Evolutionary conservation across 371 early-diverging fungal species (phyloP), one percentile per base, ranked within the genome.

Genomic region (Rhizomucor miehei): DNA sequence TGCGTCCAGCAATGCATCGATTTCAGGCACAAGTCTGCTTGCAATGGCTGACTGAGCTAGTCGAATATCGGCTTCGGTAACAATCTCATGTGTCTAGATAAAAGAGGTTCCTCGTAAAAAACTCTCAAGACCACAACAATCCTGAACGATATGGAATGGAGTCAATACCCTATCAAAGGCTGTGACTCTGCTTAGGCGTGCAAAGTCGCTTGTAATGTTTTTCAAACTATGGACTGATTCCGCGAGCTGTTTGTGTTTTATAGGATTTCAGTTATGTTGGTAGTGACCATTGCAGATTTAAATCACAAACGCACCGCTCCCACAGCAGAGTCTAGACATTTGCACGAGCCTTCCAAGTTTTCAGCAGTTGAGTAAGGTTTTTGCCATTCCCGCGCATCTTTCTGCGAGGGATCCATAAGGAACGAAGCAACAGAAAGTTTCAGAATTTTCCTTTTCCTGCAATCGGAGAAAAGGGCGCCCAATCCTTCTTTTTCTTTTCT

Each of bases 21-120:
- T 41, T n/a, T 57, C 45, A 10, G 51, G 57, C 6, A 39, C 43
- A 13, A 51, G 37, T 38, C 43, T 57, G 44, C 46, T 23, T 13
- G 23, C 34, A 4, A 57, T 23, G 9, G 37, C 57, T 1, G 14
- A 19, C 6, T 45, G 45, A 20, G 57, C 57, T 16, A 25, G 36
- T 6, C 44, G 51, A 23, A 57, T 44, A 21, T 57, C 57, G n/a
- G 38, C 24, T 13, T 45, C 46, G n/a, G 57, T 35, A 25, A 57
- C 44, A 35, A 57, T 37, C 44, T 57, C 57, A 12, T 51, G 51
- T 45, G 44, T 40, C 57, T 57, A 38, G 6, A 4, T 1, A 44
- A 44, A 14, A 1, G 20, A 23, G n/a, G 14, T 23, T 21, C 17
- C n/a, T 3, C 37, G 13, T 21, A 20, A 21, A 14, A 16, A 8